Percentiles rank a stretch among this genome's conserved stretches.
Evolutionary conservation across 495 filamentous ascomycete genomes (phyloP).

Genomic region (Niebla homalea): DNA sequence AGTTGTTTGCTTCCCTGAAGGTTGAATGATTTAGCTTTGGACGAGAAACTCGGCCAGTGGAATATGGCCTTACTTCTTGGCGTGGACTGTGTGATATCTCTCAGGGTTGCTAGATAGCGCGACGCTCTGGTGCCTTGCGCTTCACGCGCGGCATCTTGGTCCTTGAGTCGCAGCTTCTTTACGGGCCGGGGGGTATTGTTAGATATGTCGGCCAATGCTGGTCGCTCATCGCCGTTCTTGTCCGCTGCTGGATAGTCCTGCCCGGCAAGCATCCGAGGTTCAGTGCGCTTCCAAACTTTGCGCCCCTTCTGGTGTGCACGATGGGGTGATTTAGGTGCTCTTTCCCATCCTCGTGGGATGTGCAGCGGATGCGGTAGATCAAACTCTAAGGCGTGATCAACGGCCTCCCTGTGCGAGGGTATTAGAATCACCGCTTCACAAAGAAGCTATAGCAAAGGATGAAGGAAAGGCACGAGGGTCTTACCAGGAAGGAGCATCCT

Average conservation of each 20-base stretch:
- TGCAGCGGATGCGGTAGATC: slow-evolving; percentile 28
- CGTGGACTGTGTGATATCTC: slow-evolving; percentile 8
- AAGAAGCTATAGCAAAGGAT: not conserved
- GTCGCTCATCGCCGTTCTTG: slow-evolving; percentile 9
- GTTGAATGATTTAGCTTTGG: no score
- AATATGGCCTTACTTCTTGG: slow-evolving; percentile 27
- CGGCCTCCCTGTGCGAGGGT: not conserved
- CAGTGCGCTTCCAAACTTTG: slow-evolving; percentile 41
- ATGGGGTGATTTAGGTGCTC: slow-evolving; percentile 42
- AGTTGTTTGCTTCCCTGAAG: no score
- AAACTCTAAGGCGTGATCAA: slow-evolving; percentile 13
- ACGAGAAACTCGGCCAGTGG: no score
- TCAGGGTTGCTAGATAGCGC: slow-evolving; percentile 13
- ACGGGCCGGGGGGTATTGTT: slow-evolving; percentile 26
- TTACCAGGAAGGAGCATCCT: slow-evolving; percentile 1
- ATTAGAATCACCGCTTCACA: not conserved
- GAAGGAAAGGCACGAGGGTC: not conserved
- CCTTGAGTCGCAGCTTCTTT: slow-evolving; percentile 31
- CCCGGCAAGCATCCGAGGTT: slow-evolving; percentile 16
- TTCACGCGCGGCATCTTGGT: slow-evolving; percentile 30
- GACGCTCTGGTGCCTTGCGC: slow-evolving; percentile 18
- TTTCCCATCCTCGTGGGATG: slow-evolving; percentile 37
- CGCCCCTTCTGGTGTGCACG: slow-evolving; percentile 28
- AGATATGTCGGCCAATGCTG: slow-evolving; percentile 13
- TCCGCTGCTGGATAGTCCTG: not conserved